Conservation (phyloP, 2,329 filamentous ascomycete species). For the Epichloe amarillans region DNA sequence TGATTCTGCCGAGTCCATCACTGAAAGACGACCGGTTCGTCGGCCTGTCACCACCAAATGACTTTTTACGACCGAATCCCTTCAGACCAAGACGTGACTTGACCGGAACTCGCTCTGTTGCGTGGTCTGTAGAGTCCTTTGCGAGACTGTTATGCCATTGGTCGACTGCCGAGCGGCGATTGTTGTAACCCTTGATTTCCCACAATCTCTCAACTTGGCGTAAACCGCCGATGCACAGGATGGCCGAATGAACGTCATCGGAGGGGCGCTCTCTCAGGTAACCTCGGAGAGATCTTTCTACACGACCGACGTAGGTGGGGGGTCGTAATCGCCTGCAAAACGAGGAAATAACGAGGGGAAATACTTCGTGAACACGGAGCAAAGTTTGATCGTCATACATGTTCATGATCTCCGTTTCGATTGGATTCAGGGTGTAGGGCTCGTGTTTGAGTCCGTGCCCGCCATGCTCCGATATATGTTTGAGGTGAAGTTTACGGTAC, state of each 20-base stretch:
- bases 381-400: slow-evolving; percentile 53
- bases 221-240: slow-evolving; percentile 46
- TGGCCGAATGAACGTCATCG: slow-evolving; percentile 48
- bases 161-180: slow-evolving; percentile 44
- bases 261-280: slow-evolving; percentile 49
- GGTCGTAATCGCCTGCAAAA: slow-evolving; percentile 49
- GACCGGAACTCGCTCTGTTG: slow-evolving; percentile 22
- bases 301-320: slow-evolving; percentile 49
- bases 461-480: slow-evolving; percentile 38
- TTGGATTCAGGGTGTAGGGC: slow-evolving; percentile 48
- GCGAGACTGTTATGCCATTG: slow-evolving; percentile 42
- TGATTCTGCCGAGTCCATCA: slow-evolving; percentile 12
- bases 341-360: slow-evolving; percentile 50
- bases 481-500: slow-evolving; percentile 44
- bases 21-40: slow-evolving; percentile 12
- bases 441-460: slow-evolving; percentile 36
- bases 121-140: slow-evolving; percentile 30
- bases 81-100: slow-evolving; percentile 41
- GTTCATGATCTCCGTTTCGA: slow-evolving; percentile 47
- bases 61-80: slow-evolving; percentile 45
- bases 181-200: slow-evolving; percentile 55
- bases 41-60: slow-evolving; percentile 20
- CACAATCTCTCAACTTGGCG: slow-evolving; percentile 50
- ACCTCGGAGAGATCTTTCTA: slow-evolving; percentile 49
- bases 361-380: slow-evolving; percentile 49